Percentiles rank a stretch among this genome's conserved stretches.
Evolutionary conservation across 176 grass and related monocot genomes (phyloP).

Genomic region (Ensete glaucum): DNA sequence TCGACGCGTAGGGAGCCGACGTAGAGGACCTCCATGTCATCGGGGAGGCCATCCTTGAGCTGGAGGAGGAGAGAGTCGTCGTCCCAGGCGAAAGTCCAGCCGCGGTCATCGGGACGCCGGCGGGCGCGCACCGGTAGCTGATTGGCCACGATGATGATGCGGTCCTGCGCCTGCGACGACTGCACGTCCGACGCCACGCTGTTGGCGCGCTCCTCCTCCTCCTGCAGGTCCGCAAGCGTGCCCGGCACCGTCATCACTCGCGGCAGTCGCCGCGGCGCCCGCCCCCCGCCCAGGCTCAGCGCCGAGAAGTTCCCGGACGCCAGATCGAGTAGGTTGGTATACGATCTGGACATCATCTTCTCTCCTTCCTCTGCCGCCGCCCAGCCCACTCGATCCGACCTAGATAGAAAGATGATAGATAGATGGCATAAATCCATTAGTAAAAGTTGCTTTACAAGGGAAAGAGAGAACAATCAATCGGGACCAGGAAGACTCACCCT

Average conservation of each 20-base stretch:
- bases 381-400: too few species aligned
- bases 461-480: too few species aligned
- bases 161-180: slow-evolving; percentile 39
- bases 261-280: slow-evolving; percentile 28
- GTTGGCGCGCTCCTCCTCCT: slow-evolving; percentile 35
- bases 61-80: slow-evolving; percentile 60
- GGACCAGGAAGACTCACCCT: too few species aligned
- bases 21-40: slow-evolving; percentile 76
- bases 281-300: slow-evolving; percentile 27
- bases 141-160: slow-evolving; percentile 60
- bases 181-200: slow-evolving; percentile 48
- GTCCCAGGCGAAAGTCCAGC: slow-evolving; percentile 50
- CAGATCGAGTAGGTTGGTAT: slow-evolving; percentile 56
- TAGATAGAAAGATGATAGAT: too few species aligned
- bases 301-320: slow-evolving; percentile 52
- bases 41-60: slow-evolving; percentile 61
- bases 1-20: slow-evolving; percentile 58
- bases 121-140: slow-evolving; percentile 40
- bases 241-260: slow-evolving; percentile 42
- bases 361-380: background rate
- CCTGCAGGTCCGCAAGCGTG: slow-evolving; percentile 30
- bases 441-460: too few species aligned
- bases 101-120: slow-evolving; percentile 28
- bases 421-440: too few species aligned
- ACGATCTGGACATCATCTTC: slow-evolving; percentile 54